Conservation (phyloP, 768 basidiomycete genomes). For the Trichaptum fuscoviolaceum region DNA sequence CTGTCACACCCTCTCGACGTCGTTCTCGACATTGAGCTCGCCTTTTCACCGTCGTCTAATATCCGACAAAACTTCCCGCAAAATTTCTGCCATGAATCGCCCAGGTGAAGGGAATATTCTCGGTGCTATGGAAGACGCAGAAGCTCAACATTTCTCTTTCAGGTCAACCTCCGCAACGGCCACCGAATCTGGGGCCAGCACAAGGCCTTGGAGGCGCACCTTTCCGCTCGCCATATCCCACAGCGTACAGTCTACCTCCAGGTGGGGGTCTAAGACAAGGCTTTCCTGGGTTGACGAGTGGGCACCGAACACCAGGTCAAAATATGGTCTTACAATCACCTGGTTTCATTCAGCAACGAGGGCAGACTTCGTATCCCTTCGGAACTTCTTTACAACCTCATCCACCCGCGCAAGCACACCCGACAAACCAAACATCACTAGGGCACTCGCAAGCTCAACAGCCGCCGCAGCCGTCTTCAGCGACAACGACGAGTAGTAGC, state of each 20-base stretch:
- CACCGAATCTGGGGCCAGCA: slow-evolving; percentile 66
- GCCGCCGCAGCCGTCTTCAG: slow-evolving; percentile 39
- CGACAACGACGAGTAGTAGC: slow-evolving; percentile 31
- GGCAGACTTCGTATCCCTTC: slow-evolving; percentile 63
- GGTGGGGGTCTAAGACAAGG: slow-evolving; percentile 45
- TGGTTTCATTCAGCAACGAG: slow-evolving; percentile 58
- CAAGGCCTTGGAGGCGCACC: slow-evolving; percentile 56
- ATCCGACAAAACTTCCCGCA: not conserved
- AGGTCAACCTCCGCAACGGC: slow-evolving; percentile 82
- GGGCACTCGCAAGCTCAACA: slow-evolving; percentile 19
- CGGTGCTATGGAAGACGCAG: not conserved
- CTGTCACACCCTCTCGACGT: not conserved
- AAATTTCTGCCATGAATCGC: not conserved
- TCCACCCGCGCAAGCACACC: slow-evolving; percentile 13
- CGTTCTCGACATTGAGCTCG: not conserved
- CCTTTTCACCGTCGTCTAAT: not conserved
- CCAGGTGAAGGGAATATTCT: not conserved
- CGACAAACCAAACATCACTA: not conserved
- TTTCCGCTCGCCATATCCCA: slow-evolving; percentile 48
- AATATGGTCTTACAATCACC: slow-evolving; percentile 53
- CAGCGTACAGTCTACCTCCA: slow-evolving; percentile 56
- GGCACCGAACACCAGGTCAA: slow-evolving; percentile 54
- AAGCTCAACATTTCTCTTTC: slow-evolving; percentile 7
- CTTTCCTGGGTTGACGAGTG: slow-evolving; percentile 51
- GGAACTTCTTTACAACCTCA: slow-evolving; percentile 49